These are phyloP conservation scores for Elsinoe fawcettii DNA, from an alignment of 2,329 filamentous ascomycete genomes.

Conservation along the genomic window DNA sequence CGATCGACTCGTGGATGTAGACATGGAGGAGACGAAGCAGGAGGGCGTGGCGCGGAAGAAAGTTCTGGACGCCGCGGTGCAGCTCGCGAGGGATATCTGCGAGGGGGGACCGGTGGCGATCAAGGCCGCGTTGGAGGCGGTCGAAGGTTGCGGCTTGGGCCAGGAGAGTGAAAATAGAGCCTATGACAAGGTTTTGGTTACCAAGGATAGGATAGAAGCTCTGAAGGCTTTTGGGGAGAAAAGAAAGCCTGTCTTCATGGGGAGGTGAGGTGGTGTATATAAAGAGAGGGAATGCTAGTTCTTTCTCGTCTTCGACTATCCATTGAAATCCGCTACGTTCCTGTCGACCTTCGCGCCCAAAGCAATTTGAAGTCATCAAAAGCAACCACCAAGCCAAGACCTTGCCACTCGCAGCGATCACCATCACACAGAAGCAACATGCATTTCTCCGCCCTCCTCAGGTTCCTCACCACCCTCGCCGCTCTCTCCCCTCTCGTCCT, in stretches of 20 bases:
- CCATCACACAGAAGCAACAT: neutral
- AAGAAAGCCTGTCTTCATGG: constrained; percentile 61
- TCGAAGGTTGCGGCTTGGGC: constrained; percentile 55
- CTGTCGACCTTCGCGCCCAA: no score
- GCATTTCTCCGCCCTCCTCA: neutral
- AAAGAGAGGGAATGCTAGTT: neutral
- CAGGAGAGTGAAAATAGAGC: constrained; percentile 79
- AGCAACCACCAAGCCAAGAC: neutral
- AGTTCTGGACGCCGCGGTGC: constrained; percentile 67
- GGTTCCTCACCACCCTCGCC: neutral
- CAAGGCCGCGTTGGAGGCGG: constrained; percentile 68
- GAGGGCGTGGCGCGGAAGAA: constrained; percentile 54
- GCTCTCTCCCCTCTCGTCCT: neutral
- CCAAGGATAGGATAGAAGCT: constrained; percentile 82
- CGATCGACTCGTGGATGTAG: constrained; percentile 78
- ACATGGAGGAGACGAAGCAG: constrained; percentile 47
- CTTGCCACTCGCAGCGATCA: neutral
- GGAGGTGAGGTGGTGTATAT: constrained; percentile 31
- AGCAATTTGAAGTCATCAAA: neutral
- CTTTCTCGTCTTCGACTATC: neutral
- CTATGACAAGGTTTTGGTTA: constrained; percentile 75
- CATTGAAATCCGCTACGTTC: neutral
- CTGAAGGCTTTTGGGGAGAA: constrained; percentile 76
- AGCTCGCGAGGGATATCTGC: constrained; percentile 76
- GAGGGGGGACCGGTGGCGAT: constrained; percentile 82